Conservation (phyloP, 1,139 yeast genomes). For the Nakaseomyces kungkrabaensis region DNA sequence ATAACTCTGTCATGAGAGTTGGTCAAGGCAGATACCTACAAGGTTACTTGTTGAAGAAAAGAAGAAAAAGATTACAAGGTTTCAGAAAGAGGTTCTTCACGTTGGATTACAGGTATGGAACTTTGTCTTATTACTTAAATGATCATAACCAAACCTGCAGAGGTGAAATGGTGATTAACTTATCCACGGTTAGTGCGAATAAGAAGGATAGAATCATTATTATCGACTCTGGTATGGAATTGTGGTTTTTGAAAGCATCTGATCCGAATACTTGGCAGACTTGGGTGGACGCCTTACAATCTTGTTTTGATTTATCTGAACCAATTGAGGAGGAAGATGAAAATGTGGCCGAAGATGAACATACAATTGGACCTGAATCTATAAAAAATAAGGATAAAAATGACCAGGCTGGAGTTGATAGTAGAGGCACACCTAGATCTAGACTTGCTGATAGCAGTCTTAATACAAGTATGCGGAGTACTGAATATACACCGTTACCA, state of each 20-base stretch:
- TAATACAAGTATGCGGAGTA: background rate
- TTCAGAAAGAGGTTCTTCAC: slow-evolving; percentile 78
- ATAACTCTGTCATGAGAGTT: slow-evolving; percentile 16
- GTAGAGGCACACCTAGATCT: background rate
- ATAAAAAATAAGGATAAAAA: background rate
- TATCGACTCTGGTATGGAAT: slow-evolving; percentile 91
- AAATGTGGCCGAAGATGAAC: background rate
- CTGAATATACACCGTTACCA: slow-evolving; percentile 12
- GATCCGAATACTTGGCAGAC: slow-evolving; percentile 56
- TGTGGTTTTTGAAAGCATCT: slow-evolving; percentile 77
- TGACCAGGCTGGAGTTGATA: background rate
- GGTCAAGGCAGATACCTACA: slow-evolving; percentile 39
- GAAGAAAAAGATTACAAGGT: slow-evolving; percentile 75
- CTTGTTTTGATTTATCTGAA: slow-evolving; percentile 19
- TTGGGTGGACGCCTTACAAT: slow-evolving; percentile 68
- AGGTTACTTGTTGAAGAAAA: slow-evolving; percentile 69
- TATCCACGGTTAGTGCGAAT: slow-evolving; percentile 75
- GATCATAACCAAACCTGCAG: slow-evolving; percentile 61
- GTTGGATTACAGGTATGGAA: slow-evolving; percentile 71
- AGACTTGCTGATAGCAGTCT: background rate
- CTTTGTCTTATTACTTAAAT: slow-evolving; percentile 71
- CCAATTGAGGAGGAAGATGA: slow-evolving; percentile 4
- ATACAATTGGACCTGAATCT: background rate
- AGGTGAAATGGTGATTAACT: slow-evolving; percentile 84
- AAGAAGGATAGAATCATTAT: slow-evolving; percentile 58